phyloP scores from a whole-genome alignment of 352 stramenopile species.

The Phytophthora multivora region DNA sequence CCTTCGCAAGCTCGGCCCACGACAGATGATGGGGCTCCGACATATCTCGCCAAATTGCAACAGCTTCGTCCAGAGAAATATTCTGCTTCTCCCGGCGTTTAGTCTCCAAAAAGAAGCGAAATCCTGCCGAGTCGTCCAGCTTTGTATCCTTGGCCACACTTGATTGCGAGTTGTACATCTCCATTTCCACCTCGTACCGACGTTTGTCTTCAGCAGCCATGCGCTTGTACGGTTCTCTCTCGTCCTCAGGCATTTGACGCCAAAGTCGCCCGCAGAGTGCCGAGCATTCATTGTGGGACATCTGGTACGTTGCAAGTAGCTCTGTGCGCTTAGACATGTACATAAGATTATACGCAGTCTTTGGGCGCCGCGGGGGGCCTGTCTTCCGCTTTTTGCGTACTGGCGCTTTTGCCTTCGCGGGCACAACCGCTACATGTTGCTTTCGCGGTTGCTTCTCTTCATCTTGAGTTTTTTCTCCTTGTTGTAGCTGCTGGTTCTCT shows the following conservation, averaged over 20 bases:
- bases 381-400: constrained; percentile 34
- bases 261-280: constrained; percentile 61
- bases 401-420: constrained; percentile 3
- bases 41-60: constrained; percentile 41
- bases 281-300: constrained; percentile 72
- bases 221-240: constrained; percentile 54
- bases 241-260: constrained; percentile 58
- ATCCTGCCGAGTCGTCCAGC: constrained; percentile 31
- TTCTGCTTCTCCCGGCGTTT: constrained; percentile 37
- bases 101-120: constrained; percentile 39
- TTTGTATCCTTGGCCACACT: constrained; percentile 18
- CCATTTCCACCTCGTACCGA: constrained; percentile 49
- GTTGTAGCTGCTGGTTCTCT: not conserved
- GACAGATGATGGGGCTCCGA: constrained; percentile 40
- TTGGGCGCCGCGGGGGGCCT: constrained; percentile 33
- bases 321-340: constrained; percentile 62
- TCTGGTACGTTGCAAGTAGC: constrained; percentile 56
- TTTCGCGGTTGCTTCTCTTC: not conserved
- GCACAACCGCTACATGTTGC: not conserved
- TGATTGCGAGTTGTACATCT: constrained; percentile 25
- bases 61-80: constrained; percentile 32
- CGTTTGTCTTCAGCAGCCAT: constrained; percentile 61
- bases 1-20: constrained; percentile 42
- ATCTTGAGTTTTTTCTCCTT: not conserved
- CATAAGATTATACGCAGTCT: constrained; percentile 71